phyloP scores from a whole-genome alignment of 208 protist species.

The Leishmania amazonensis region DNA sequence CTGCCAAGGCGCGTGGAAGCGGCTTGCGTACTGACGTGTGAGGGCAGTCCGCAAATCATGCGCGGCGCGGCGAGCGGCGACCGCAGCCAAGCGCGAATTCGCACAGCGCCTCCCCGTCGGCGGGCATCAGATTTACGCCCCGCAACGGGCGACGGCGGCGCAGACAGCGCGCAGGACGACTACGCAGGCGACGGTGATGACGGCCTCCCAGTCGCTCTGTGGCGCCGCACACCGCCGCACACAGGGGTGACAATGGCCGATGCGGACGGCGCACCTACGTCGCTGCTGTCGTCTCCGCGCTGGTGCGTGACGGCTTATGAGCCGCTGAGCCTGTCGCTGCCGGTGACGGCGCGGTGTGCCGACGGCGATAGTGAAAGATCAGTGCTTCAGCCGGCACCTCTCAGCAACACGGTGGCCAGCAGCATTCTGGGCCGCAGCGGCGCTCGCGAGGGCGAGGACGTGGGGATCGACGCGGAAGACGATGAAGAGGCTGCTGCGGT shows the following conservation, averaged over 20 bases:
- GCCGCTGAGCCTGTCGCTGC: not conserved
- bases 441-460: not conserved
- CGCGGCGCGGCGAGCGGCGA: not conserved
- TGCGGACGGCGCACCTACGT: not conserved
- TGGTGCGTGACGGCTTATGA: conserved; percentile 24
- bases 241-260: not conserved
- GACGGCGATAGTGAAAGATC: not conserved
- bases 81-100: not conserved
- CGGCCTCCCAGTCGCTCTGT: conserved; percentile 3
- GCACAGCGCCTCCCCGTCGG: not conserved
- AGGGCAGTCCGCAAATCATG: not conserved
- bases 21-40: not conserved
- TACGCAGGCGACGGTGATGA: not conserved
- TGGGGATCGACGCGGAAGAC: not conserved
- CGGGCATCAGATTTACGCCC: not conserved
- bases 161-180: not conserved
- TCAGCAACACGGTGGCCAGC: not conserved
- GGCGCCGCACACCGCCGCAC: not conserved
- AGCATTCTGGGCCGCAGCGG: not conserved
- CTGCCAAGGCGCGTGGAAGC: conserved; percentile 9
- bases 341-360: not conserved
- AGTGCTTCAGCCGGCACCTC: not conserved
- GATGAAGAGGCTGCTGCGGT: conserved; percentile 7
- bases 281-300: conserved; percentile 6
- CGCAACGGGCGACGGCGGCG: not conserved